Evolutionary conservation across 768 basidiomycete species (phyloP).

Genomic region (Clavulina sp.): DNA sequence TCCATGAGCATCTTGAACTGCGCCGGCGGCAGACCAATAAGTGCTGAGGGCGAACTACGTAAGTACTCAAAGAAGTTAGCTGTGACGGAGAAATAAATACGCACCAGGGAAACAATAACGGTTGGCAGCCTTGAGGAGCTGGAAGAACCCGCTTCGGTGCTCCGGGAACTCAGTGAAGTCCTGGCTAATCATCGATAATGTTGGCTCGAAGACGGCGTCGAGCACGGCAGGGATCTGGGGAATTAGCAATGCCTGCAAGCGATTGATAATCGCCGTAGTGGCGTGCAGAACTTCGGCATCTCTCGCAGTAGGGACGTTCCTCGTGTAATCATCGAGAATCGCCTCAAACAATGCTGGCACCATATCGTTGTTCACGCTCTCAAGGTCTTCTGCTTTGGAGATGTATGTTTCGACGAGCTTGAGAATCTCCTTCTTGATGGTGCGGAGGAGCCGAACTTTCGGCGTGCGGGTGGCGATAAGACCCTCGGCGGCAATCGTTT

Average conservation of each 20-base stretch:
- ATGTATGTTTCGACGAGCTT: slow-evolving; percentile 97
- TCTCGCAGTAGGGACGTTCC: slow-evolving; percentile 80
- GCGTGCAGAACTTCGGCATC: slow-evolving; percentile 96
- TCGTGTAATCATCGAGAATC: slow-evolving; percentile 91
- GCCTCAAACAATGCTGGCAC: slow-evolving; percentile 93
- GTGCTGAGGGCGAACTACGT: slow-evolving; percentile 29
- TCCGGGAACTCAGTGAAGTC: slow-evolving; percentile 98
- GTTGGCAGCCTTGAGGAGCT: slow-evolving; percentile 83
- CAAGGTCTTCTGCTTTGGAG: slow-evolving; percentile 91
- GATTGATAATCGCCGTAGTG: slow-evolving; percentile 82
- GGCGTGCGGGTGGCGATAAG: slow-evolving; percentile 90
- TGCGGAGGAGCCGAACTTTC: slow-evolving; percentile 82
- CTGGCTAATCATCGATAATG: slow-evolving; percentile 96
- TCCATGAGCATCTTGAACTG: slow-evolving; percentile 99
- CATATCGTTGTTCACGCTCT: slow-evolving; percentile 77
- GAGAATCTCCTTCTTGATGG: slow-evolving; percentile 96
- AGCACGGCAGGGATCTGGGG: slow-evolving; percentile 90
- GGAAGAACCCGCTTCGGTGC: slow-evolving; percentile 94
- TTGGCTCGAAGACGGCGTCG: slow-evolving; percentile 94
- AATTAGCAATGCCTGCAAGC: slow-evolving; percentile 71
- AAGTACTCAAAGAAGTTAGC: slow-evolving; percentile 3
- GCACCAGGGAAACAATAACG: slow-evolving; percentile 86
- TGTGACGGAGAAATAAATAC: slow-evolving; percentile 11
- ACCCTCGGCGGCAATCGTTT: slow-evolving; percentile 76
- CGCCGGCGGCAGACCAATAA: slow-evolving; percentile 68